A percentile compares a stretch with the other conserved stretches of the same genome.
phyloP scores from a whole-genome alignment of 148 eudicot species.

The Hydrangea macrophylla region DNA sequence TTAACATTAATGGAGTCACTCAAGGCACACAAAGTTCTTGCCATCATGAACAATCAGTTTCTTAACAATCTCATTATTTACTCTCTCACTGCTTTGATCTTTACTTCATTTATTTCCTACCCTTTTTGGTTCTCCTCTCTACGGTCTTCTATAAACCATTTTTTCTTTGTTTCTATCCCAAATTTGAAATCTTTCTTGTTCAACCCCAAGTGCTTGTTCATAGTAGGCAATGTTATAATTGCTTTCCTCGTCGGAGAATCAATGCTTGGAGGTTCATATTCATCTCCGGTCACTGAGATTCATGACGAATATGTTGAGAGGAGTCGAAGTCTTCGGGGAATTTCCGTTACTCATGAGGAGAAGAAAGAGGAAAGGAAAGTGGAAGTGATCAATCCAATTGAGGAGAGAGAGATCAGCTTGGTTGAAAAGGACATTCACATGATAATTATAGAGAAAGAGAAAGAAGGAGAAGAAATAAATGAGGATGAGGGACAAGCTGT shows the following conservation, averaged over 20 bases:
- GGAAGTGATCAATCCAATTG: not conserved
- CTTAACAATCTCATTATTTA: conserved; percentile 5
- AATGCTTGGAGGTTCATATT: not conserved
- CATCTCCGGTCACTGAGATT: not conserved
- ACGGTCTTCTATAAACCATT: not conserved
- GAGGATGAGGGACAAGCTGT: conserved; percentile 2
- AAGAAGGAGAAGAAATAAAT: not conserved
- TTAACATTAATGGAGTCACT: conserved; percentile 10
- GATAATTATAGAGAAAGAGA: not conserved
- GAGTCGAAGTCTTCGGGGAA: not conserved
- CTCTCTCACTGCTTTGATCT: conserved; percentile 6
- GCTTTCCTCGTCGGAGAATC: conserved; percentile 8
- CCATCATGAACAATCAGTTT: conserved; percentile 6
- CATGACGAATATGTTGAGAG: not conserved
- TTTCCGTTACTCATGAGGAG: not conserved
- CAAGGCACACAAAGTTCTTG: not conserved
- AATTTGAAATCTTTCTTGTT: not conserved
- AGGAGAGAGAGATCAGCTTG: conserved; percentile 1
- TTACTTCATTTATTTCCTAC: not conserved
- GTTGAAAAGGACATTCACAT: not conserved
- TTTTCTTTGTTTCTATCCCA: conserved; percentile 1
- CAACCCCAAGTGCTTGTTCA: conserved; percentile 18
- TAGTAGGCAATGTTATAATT: conserved; percentile 10
- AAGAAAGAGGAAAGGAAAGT: not conserved
- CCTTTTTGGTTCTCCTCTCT: conserved; percentile 1